A percentile compares a stretch with the other conserved stretches of the same genome.
These are phyloP conservation scores for Sporothrix curviconia DNA, from an alignment of 2,329 filamentous ascomycete species.

Conservation along the genomic window DNA sequence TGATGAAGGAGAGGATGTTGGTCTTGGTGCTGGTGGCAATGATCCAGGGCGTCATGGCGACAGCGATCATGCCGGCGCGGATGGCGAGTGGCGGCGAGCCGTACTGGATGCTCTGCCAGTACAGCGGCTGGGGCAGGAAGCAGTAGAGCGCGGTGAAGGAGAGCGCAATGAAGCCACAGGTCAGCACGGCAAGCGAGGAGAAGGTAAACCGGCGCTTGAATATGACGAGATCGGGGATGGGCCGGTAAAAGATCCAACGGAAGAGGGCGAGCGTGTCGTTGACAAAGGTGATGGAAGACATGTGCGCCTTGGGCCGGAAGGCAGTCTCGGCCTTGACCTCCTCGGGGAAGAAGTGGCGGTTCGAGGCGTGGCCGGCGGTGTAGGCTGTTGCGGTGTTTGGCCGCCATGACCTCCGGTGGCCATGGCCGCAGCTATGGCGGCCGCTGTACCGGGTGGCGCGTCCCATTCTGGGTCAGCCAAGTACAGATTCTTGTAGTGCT, in stretches of 20 bases:
- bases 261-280: slow-evolving; percentile 78
- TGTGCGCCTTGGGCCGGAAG: slow-evolving; percentile 61
- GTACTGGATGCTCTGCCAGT: slow-evolving; percentile 78
- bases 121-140: slow-evolving; percentile 82
- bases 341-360: slow-evolving; percentile 70
- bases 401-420: not conserved
- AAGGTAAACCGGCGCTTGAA: slow-evolving; percentile 67
- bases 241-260: slow-evolving; percentile 82
- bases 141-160: slow-evolving; percentile 72
- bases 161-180: slow-evolving; percentile 60
- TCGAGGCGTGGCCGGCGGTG: slow-evolving; percentile 37
- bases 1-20: slow-evolving; percentile 75
- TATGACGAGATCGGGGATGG: slow-evolving; percentile 66
- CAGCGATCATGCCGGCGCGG: slow-evolving; percentile 82
- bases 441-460: slow-evolving; percentile 37
- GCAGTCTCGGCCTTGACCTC: slow-evolving; percentile 48
- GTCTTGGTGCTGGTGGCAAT: slow-evolving; percentile 84
- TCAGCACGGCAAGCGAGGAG: slow-evolving; percentile 67
- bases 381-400: slow-evolving; percentile 1
- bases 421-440: slow-evolving; percentile 34
- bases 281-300: slow-evolving; percentile 66
- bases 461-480: slow-evolving; percentile 43
- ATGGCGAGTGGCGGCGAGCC: slow-evolving; percentile 86
- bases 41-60: slow-evolving; percentile 90
- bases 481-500: slow-evolving; percentile 52